Base-by-base conservation (phyloP, 2,329 filamentous ascomycete species). In the Chrysosporium keratinophilum region DNA sequence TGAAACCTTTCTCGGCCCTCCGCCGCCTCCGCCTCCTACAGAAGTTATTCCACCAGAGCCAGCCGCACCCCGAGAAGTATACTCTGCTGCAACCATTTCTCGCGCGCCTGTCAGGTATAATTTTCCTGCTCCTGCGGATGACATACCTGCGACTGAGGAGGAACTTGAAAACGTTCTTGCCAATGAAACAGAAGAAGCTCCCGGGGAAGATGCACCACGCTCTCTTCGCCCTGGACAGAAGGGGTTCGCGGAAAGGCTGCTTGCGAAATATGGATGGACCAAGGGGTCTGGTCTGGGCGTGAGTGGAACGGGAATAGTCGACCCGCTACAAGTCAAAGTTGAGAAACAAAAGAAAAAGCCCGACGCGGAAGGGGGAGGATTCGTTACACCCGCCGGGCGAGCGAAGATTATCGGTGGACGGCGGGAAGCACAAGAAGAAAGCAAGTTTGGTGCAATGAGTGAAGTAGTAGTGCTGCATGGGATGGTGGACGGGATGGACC, bases 211-310 rank as follows among this genome's bases (percentile, higher is more conserved):
- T 49, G 65, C 68, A 17, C 69, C 75, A 33, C 79, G 80, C 37
- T 84, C 83, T 41, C 80, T 74, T 54, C 81, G 83, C 2, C 88
- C 89, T 0, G 88, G 88, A 14, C 87, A 95, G 68, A 80, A 83
- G 59, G 87, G 84, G 50, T 95, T 95, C 68, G 93, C 88, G 0
- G 81, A 89, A 60, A 85, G 89, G 34, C 79, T 97, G 54, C 88
- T 98, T 82, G 80, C 82, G 57, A 97, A 96, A 67, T 93, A 95
- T 71, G 93, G 93, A 53, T 97, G 90, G 87, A 84, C 83, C 35
- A 85, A 90, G 64, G 93, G 93, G 20, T 79, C 84, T 58, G 93
- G 93, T 17, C 80, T 98, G 3, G 93, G 93, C 60, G 89, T 88
- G 14, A 80, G 84, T 58, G 82, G 82, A 33, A 82, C 83, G 20